Evolutionary conservation across 768 basidiomycete species (phyloP), one percentile per base, ranked within the genome.

Genomic region (Sarcomyxa edulis): DNA sequence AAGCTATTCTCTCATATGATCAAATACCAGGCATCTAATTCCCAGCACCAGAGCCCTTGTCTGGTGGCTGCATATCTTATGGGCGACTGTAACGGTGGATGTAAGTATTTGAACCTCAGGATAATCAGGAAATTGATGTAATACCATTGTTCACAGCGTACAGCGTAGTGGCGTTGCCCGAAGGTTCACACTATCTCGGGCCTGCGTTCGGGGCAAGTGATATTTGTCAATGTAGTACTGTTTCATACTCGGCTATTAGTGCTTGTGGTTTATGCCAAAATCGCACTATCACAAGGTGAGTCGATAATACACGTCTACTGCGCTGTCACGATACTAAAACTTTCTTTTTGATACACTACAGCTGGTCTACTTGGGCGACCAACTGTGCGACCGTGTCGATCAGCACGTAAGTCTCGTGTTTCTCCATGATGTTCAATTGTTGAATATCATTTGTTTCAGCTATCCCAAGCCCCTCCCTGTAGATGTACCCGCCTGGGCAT

Each of bases 201-300:
- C 64, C 64, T 7, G 37, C 21, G 33, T 44, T n/a, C 40, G 41
- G 32, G 35, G 48, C 9, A 54, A 25, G 52, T 15, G 62, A 56
- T 27, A 16, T 30, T 0, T 74, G 71, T 42, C 55, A 61, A 42
- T 74, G 72, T 40, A 72, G 60, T 43, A 58, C 67, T 11, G 63
- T 73, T 36, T 59, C 62, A 2, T 74, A 73, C 44, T 61, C 56
- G 19, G 27, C 63, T 24, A 44, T 72, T 12, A 61, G 60, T 18
- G 71, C 72, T 15, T 74, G 71, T 48, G 66, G 63, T 16, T 35
- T 55, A 21, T 74, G 71, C 32, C 71, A 74, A 40, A 55, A 58
- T 24, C 45, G 49, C 9, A 52, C 55, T 2, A 53, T 54, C 40
- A 30, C 61, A 14, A 48, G 40, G 70, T 69, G 41, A 35, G 52